These are phyloP conservation scores for Rhytidiadelphus loreus DNA, from an alignment of 225 moss, liverwort and hornwort genomes.

Conservation along the genomic window DNA sequence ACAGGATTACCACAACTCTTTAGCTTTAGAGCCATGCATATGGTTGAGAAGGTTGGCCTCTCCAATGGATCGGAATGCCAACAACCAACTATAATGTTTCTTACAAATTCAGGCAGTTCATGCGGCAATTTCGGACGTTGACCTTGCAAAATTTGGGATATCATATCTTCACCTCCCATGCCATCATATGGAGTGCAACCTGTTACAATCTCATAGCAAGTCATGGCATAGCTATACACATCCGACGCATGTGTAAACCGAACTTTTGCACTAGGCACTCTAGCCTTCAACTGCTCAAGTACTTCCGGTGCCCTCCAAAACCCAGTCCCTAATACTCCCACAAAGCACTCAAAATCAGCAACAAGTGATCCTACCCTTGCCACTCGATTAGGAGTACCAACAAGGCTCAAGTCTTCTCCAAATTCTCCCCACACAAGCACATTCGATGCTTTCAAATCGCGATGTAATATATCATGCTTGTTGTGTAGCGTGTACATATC, in stretches of 20 bases:
- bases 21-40: background rate
- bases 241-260: fast-evolving
- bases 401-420: background rate
- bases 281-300: background rate
- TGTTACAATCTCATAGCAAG: background rate
- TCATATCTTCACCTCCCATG: background rate
- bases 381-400: too few species aligned
- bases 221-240: background rate
- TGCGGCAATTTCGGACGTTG: background rate
- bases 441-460: background rate
- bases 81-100: background rate
- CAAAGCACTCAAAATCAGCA: background rate
- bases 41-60: background rate
- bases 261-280: background rate
- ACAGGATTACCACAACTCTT: too few species aligned
- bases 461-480: background rate
- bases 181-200: background rate
- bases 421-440: background rate
- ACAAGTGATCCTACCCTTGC: background rate
- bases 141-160: background rate
- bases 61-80: background rate
- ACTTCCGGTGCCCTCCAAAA: background rate
- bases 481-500: background rate
- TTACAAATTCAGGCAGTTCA: background rate
- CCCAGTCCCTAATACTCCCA: background rate